A percentile compares a stretch with the other conserved stretches of the same genome.
phyloP scores from a whole-genome alignment of 345 rosid species.

The Noccaea caerulescens region DNA sequence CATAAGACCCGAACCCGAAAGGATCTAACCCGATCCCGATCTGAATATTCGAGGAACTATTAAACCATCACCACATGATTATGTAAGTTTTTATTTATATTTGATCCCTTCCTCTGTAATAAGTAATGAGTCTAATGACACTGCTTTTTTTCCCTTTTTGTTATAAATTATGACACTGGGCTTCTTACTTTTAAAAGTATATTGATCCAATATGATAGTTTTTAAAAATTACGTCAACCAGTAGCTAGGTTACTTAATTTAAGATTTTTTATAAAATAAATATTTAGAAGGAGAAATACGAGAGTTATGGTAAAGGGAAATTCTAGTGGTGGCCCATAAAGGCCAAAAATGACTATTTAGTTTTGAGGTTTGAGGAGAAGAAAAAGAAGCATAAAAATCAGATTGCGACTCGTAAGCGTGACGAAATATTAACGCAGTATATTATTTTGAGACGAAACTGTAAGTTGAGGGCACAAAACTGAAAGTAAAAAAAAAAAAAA shows the following conservation, averaged over 20 bases:
- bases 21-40: too few species aligned
- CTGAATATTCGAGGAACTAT: too few species aligned
- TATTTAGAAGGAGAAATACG: neutral
- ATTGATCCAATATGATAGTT: neutral
- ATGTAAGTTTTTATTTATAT: neutral
- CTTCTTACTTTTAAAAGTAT: neutral
- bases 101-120: neutral
- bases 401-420: conserved; percentile 62
- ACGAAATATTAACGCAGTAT: conserved; percentile 60
- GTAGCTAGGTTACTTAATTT: neutral
- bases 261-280: neutral
- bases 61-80: too few species aligned
- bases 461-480: conserved; percentile 44
- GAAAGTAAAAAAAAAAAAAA: neutral
- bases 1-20: too few species aligned
- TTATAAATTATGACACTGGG: neutral
- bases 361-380: neutral
- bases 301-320: conserved; percentile 8
- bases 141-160: neutral
- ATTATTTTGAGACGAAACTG: conserved; percentile 24
- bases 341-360: conserved; percentile 14
- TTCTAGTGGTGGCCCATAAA: conserved; percentile 39
- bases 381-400: neutral
- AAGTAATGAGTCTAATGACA: neutral
- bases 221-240: conserved; percentile 1